Percentiles rank a stretch among this genome's conserved stretches.
These are phyloP conservation scores for Carex kokanica DNA, from an alignment of 176 grass and related monocot genomes.

Conservation along the genomic window DNA sequence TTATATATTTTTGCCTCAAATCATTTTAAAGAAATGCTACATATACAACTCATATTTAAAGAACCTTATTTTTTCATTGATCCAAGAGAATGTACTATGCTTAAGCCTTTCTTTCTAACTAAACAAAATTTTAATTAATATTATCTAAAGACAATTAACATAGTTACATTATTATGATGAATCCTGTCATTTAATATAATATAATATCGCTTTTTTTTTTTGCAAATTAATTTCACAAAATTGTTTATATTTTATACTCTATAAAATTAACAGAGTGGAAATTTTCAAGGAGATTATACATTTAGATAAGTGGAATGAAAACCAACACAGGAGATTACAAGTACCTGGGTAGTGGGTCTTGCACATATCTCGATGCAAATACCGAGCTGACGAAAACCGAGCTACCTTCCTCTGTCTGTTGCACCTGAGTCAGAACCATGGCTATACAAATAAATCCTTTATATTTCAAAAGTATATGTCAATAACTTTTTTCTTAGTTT, in stretches of 20 bases:
- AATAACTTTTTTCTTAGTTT: neutral
- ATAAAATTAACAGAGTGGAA: too few relatives aligned
- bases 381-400: conserved; percentile 35
- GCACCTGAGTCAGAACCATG: conserved; percentile 67
- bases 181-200: neutral
- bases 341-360: conserved; percentile 66
- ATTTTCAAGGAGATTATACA: too few relatives aligned
- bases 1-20: too few relatives aligned
- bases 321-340: neutral
- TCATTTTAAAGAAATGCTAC: too few relatives aligned
- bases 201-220: neutral
- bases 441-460: conserved; percentile 2
- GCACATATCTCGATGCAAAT: conserved; percentile 78
- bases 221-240: neutral
- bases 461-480: neutral
- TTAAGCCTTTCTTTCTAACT: neutral
- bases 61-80: neutral
- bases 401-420: conserved; percentile 29
- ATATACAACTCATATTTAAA: too few relatives aligned
- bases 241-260: neutral
- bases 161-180: neutral
- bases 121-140: neutral
- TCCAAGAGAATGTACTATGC: neutral
- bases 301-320: neutral
- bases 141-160: neutral